These are phyloP conservation scores for Aurantiochytrium sp. DNA, from an alignment of 108 stramenopile species.

Conservation along the genomic window DNA sequence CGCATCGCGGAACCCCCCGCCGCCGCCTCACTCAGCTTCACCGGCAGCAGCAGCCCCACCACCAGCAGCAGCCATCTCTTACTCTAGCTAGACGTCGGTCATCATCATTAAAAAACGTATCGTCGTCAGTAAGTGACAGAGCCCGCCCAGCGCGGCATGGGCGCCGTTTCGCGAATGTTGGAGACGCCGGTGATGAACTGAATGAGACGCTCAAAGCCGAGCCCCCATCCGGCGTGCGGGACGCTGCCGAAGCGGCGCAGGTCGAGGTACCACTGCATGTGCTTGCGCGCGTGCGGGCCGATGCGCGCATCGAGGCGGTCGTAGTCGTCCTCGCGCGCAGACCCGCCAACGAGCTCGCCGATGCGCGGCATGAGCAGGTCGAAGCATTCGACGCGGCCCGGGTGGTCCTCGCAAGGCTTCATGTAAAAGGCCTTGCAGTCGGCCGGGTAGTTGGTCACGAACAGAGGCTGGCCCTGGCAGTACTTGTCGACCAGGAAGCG, in stretches of 20 bases:
- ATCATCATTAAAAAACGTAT: no score
- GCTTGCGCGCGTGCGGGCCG: background rate
- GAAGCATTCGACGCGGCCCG: constrained; percentile 95
- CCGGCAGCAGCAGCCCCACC: no score
- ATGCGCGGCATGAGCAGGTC: constrained; percentile 97
- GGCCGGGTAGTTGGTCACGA: constrained; percentile 97
- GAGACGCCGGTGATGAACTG: constrained; percentile 93
- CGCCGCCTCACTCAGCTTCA: no score
- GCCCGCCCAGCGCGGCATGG: constrained; percentile 93
- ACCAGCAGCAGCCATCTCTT: no score
- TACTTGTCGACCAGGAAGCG: constrained; percentile 91
- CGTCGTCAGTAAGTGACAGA: constrained; percentile 26
- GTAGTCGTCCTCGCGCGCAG: constrained; percentile 78
- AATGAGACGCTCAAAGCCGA: constrained; percentile 98
- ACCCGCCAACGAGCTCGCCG: constrained; percentile 97
- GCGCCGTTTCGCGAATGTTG: constrained; percentile 96
- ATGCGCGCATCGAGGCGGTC: constrained; percentile 44
- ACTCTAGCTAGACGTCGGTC: no score
- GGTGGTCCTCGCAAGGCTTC: constrained; percentile 91
- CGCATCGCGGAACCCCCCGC: no score
- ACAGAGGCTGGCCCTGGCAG: constrained; percentile 75
- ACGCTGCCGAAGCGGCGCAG: constrained; percentile 84
- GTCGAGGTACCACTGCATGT: constrained; percentile 82
- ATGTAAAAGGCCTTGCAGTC: constrained; percentile 98
- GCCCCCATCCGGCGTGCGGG: constrained; percentile 97